These are phyloP conservation scores for Raddia guianensis DNA, from an alignment of 176 grass and related monocot genomes.

Conservation along the genomic window DNA sequence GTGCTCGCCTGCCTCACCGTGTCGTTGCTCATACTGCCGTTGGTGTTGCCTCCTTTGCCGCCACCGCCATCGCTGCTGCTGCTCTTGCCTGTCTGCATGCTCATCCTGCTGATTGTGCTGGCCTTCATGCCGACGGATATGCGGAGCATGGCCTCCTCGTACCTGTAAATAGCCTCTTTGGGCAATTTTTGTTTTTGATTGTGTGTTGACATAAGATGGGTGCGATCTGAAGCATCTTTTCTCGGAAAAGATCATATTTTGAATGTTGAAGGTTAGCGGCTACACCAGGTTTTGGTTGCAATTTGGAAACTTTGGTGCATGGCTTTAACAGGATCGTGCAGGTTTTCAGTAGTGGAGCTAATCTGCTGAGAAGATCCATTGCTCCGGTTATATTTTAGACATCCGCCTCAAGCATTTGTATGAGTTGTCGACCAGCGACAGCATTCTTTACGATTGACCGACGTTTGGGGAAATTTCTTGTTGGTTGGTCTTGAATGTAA, in stretches of 20 bases:
- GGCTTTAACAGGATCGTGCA: neutral
- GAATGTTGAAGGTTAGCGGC: constrained; percentile 6
- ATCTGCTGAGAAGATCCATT: neutral
- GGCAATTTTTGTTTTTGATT: neutral
- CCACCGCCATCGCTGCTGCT: constrained; percentile 72
- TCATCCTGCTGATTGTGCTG: constrained; percentile 58
- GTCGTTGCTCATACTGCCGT: constrained; percentile 68
- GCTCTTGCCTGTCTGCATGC: constrained; percentile 58
- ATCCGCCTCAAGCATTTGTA: neutral
- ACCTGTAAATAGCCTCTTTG: constrained; percentile 48
- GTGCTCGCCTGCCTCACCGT: constrained; percentile 51
- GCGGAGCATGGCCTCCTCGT: constrained; percentile 56
- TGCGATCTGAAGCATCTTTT: constrained; percentile 13
- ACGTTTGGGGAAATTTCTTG: neutral
- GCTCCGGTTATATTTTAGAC: neutral
- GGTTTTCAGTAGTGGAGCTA: neutral
- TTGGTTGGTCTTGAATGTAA: neutral
- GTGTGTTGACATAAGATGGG: constrained; percentile 35
- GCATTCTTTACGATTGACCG: neutral
- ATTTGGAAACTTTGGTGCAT: constrained; percentile 4
- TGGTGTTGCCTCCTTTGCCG: constrained; percentile 72
- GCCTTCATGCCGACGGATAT: constrained; percentile 71
- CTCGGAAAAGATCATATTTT: constrained; percentile 29
- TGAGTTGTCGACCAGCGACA: neutral
- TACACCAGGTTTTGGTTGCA: constrained; percentile 12